These are phyloP conservation scores for Dryadomyces quercus-mongolicae DNA, from an alignment of 2,329 filamentous ascomycete genomes.

Conservation along the genomic window DNA sequence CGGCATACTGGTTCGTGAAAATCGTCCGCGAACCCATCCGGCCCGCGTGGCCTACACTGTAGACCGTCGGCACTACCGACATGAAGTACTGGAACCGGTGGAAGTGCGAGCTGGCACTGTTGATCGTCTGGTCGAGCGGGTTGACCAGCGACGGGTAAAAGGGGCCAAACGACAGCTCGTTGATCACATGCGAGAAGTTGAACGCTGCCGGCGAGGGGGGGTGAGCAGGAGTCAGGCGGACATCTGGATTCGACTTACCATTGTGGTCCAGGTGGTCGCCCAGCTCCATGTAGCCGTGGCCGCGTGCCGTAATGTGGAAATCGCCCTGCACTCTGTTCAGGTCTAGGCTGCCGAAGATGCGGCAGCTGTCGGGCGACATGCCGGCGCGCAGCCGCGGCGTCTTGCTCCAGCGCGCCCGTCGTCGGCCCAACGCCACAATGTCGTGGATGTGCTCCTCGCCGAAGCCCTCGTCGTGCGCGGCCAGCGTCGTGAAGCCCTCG, in stretches of 20 bases:
- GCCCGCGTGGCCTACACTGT: slow-evolving; percentile 48
- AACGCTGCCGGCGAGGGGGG: slow-evolving; percentile 44
- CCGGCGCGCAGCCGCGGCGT: slow-evolving; percentile 53
- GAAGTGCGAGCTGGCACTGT: slow-evolving; percentile 64
- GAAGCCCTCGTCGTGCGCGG: slow-evolving; percentile 49
- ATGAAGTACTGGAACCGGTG: slow-evolving; percentile 98
- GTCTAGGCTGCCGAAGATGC: slow-evolving; percentile 80
- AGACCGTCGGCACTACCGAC: slow-evolving; percentile 87
- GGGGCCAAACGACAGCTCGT: slow-evolving; percentile 91
- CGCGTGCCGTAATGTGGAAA: slow-evolving; percentile 91
- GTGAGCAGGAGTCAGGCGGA: background rate
- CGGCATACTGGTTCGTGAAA: slow-evolving; percentile 94
- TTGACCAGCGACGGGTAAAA: slow-evolving; percentile 91
- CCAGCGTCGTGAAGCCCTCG: slow-evolving; percentile 40
- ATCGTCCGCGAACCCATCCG: slow-evolving; percentile 43
- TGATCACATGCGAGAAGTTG: slow-evolving; percentile 96
- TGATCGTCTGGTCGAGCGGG: slow-evolving; percentile 84
- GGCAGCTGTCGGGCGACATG: slow-evolving; percentile 53
- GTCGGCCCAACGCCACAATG: slow-evolving; percentile 60
- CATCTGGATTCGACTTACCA: slow-evolving; percentile 37
- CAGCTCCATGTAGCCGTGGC: slow-evolving; percentile 83
- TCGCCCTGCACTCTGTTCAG: slow-evolving; percentile 96
- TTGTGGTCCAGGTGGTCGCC: slow-evolving; percentile 71
- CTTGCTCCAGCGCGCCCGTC: slow-evolving; percentile 57
- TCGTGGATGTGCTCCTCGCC: slow-evolving; percentile 82